Base-by-base conservation (phyloP, 1,284 basidiomycete species). In the Ceratorhiza oryzae-sativae region DNA sequence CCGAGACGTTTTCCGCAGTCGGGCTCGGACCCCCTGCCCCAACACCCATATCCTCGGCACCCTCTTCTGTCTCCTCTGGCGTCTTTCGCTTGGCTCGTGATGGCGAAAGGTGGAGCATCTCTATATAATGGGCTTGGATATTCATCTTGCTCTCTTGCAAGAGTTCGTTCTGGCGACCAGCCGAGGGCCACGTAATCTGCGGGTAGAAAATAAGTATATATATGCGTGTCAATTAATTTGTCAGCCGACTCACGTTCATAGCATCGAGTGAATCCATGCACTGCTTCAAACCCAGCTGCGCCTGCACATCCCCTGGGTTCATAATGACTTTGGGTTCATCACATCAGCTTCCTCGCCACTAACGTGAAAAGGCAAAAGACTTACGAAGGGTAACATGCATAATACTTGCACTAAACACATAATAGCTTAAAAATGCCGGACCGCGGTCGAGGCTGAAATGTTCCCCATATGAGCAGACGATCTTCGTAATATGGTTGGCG, bases 401-500 rank as follows among this genome's bases (percentile, higher is more conserved):
- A 74, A 94, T 88, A 72, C 88, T 87, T 23, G 92, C 92, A 8
- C 88, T 90, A 81, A 94, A 95, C 27, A 93, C 82, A 75, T 93
- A 93, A 77, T 93, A 95, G 75, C 87, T 90, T 56, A 93, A 80
- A 78, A 93, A 94, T 1, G 90, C 89, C 1, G 92, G 83, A 41
- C 87, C 87, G 20, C 86, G 86, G 53, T 86, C 85, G 65, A 92
- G 82, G 59, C 85, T 84, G 79, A 89, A 91, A 67, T 83, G 84
- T 74, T 90, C 87, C 49, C 84, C 82, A 79, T 90, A 93, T 1
- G 86, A 79, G 1, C 82, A 80, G 20, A 87, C 88, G 90, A 67
- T 27, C 53, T 58, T 86, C 8, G 90, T 89, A 73, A 94, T 92
- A 73, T 90, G 89, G 75, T 92, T 92, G 9, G 92, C 91, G 34